Conservation (phyloP, 192 early-diverging fungal species). For the Coemansia biformis region DNA sequence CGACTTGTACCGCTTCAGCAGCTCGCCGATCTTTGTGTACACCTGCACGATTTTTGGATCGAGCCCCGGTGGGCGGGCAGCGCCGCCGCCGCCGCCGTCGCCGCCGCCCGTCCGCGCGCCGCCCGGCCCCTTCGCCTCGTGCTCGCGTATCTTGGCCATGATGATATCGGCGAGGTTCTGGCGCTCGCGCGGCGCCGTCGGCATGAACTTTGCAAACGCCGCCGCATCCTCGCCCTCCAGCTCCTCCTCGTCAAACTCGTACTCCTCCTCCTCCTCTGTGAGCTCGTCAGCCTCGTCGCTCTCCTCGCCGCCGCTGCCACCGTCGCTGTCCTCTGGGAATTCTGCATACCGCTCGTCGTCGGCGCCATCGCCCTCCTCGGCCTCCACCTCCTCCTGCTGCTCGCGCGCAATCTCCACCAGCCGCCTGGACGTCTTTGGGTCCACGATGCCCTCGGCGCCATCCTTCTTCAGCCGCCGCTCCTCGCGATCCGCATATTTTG, state of each 20-base stretch:
- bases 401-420: slow-evolving; percentile 82
- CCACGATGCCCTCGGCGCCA: slow-evolving; percentile 53
- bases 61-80: no score
- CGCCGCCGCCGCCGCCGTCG: slow-evolving; percentile 38
- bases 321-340: slow-evolving; percentile 21
- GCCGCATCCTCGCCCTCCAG: slow-evolving; percentile 76
- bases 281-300: slow-evolving; percentile 55
- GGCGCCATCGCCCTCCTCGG: slow-evolving; percentile 58
- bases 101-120: slow-evolving; percentile 17
- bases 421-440: slow-evolving; percentile 83
- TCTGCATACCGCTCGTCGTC: slow-evolving; percentile 18
- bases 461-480: slow-evolving; percentile 52
- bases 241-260: slow-evolving; percentile 63
- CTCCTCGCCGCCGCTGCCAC: slow-evolving; percentile 7
- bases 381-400: slow-evolving; percentile 86
- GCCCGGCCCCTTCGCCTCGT: slow-evolving; percentile 45
- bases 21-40: slow-evolving; percentile 78
- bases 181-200: slow-evolving; percentile 71
- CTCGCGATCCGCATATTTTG: slow-evolving; percentile 58
- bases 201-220: slow-evolving; percentile 89
- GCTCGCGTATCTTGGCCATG: slow-evolving; percentile 88
- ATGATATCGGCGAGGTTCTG: slow-evolving; percentile 93
- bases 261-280: slow-evolving; percentile 59
- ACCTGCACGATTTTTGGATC: slow-evolving; percentile 91
- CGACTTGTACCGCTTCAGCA: slow-evolving; percentile 88